Percentiles rank a stretch among this genome's conserved stretches.
phyloP scores from a whole-genome alignment of 208 protist genomes.

The Porcisia deanei region DNA sequence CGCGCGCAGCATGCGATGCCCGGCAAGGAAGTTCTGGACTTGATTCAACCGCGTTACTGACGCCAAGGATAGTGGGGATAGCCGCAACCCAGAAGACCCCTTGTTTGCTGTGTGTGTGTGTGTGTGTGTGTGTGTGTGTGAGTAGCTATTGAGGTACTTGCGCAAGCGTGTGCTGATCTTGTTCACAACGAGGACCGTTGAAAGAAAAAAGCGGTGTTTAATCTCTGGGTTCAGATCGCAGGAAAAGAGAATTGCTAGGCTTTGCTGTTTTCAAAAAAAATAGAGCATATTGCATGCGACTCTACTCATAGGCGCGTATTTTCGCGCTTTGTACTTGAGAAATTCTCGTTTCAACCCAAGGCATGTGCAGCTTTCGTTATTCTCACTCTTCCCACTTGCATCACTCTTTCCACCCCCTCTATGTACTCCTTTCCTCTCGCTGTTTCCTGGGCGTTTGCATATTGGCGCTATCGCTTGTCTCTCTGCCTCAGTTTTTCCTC shows the following conservation, averaged over 20 bases:
- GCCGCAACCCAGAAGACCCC: background rate
- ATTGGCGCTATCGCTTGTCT: background rate
- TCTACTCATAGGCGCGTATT: background rate
- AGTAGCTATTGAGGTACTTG: background rate
- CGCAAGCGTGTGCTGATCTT: background rate
- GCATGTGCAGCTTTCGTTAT: background rate
- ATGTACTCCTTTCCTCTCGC: background rate
- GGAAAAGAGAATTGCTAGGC: background rate
- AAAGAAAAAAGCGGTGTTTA: background rate
- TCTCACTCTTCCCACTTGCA: background rate
- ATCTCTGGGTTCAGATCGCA: background rate
- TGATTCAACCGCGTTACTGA: constrained; percentile 80
- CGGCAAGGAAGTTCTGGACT: constrained; percentile 78
- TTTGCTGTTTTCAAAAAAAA: background rate
- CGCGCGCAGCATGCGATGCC: constrained; percentile 58
- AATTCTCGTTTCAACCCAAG: background rate
- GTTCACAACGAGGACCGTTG: background rate
- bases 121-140: background rate
- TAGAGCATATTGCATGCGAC: background rate
- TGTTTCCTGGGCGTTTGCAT: background rate
- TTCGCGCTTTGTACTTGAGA: too few relatives aligned
- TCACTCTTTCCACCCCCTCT: background rate
- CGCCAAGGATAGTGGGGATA: background rate
- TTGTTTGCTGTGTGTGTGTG: background rate
- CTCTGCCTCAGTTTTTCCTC: background rate